Evolutionary conservation across 768 basidiomycete genomes (phyloP), one percentile per base, ranked within the genome.

Genomic region (Suillus discolor): DNA sequence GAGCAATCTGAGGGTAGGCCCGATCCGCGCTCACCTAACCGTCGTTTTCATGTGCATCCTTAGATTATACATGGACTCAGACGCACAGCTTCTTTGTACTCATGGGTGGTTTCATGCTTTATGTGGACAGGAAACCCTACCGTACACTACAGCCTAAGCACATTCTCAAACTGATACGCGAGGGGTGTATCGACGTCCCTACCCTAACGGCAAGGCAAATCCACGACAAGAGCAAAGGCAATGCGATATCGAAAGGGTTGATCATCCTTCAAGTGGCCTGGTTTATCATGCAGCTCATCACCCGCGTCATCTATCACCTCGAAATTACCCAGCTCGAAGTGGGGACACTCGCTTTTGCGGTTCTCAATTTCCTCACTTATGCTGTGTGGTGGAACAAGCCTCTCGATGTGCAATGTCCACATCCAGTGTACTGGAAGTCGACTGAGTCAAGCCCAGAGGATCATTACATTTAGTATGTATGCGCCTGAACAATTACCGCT

Each of bases 311-410:
- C 4, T 59, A 74, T 23, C 45, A 63, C 23, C 69, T 81, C 15
- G 70, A 2, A 42, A 57, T 79, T 15, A 79, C 77, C 11, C 72
- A 78, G 45, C 71, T 81, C 16, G 79, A 82, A 66, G 66, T 80
- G 16, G 67, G 74, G 4, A 82, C 80, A 1, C 38, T 80, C 23
- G 79, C 75, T 0, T 78, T 77, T 61, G 75, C 73, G 2, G 53
- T 72, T 4, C 67, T 80, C 41, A 80, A 75, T 39, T 66, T 73
- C n/a, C 63, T 72, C 15, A 75, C 71, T 11, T 81, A 79, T 65
- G 42, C 62, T 0, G 61, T 78, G 1, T 81, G 81, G 81, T 81
- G 77, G 80, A 44, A 74, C 28, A 83, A 83, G 68, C 81, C 80
- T 4, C 71, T 76, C 12, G 74, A 78, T 60, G 75, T 81, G 0